phyloP scores from a whole-genome alignment of 2,329 filamentous ascomycete species.

The Didymella lethalis region DNA sequence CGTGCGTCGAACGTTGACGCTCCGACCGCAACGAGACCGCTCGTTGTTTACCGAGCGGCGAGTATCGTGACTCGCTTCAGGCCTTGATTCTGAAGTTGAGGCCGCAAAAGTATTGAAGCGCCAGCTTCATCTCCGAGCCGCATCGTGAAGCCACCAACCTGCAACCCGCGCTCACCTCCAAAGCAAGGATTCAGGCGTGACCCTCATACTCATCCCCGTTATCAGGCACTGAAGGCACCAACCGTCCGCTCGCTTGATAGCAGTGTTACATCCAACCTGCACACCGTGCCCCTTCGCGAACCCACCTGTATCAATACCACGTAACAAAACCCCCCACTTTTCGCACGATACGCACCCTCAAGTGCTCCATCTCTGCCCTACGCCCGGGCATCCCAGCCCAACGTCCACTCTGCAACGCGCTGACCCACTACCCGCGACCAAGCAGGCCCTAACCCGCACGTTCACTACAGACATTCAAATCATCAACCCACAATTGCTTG shows the following conservation, averaged over 20 bases:
- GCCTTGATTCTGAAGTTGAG: background rate
- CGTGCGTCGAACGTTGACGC: background rate
- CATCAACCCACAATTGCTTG: background rate
- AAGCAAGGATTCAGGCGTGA: conserved; percentile 14
- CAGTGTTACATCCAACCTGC: background rate
- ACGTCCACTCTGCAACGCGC: conserved; percentile 7
- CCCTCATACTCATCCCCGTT: conserved; percentile 1
- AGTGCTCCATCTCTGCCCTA: conserved; percentile 7
- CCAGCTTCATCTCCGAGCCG: conserved; percentile 12
- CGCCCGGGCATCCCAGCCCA: conserved; percentile 21
- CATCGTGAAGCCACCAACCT: background rate
- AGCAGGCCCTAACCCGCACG: conserved; percentile 20
- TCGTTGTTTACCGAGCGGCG: background rate
- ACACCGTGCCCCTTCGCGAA: conserved; percentile 2
- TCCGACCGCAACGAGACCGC: background rate
- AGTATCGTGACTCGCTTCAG: conserved; percentile 1
- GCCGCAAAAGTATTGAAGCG: background rate
- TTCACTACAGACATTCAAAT: conserved; percentile 9
- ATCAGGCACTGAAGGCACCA: conserved; percentile 20
- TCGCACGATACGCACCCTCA: background rate
- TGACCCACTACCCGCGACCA: conserved; percentile 15
- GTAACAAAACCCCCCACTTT: conserved; percentile 16
- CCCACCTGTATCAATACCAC: conserved; percentile 16
- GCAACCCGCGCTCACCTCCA: conserved; percentile 3
- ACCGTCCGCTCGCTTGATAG: conserved; percentile 4